phyloP scores from a whole-genome alignment of 2,329 filamentous ascomycete species.

The Aspergillus tamarii region DNA sequence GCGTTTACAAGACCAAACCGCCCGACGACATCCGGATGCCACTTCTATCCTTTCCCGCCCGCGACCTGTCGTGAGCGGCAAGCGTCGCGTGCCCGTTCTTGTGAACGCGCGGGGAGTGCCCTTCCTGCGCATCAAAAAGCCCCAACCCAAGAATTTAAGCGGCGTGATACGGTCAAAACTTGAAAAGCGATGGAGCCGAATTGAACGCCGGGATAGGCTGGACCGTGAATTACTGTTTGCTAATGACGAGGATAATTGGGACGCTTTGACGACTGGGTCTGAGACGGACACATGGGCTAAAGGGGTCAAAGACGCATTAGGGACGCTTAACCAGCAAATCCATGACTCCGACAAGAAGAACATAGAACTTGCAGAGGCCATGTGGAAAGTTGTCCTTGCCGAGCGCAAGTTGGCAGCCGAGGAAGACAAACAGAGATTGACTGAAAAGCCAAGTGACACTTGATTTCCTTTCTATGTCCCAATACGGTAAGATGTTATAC shows the following conservation, averaged over 20 bases:
- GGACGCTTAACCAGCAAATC: conserved; percentile 30
- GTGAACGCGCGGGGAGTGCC: conserved; percentile 48
- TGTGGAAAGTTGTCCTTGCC: conserved; percentile 46
- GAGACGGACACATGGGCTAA: conserved; percentile 30
- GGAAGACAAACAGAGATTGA: conserved; percentile 25
- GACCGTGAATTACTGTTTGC: conserved; percentile 35
- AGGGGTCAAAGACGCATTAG: conserved; percentile 22
- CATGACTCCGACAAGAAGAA: conserved; percentile 31
- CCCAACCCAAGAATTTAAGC: conserved; percentile 45
- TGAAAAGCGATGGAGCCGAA: conserved; percentile 37
- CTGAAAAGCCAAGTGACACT: conserved; percentile 8
- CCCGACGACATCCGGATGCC: conserved; percentile 36
- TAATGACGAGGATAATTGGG: conserved; percentile 48
- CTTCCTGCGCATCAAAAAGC: conserved; percentile 49
- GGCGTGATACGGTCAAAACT: conserved; percentile 41
- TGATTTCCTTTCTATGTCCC: neutral
- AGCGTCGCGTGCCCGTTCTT: conserved; percentile 44
- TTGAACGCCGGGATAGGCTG: conserved; percentile 37
- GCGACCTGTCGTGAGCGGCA: conserved; percentile 35
- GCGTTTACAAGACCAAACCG: conserved; percentile 33
- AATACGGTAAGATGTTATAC: neutral
- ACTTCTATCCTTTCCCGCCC: conserved; percentile 42
- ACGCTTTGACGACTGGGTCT: conserved; percentile 32
- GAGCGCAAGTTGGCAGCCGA: conserved; percentile 41
- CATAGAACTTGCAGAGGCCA: conserved; percentile 32